Base-by-base conservation (phyloP, 2,329 filamentous ascomycete genomes). In the Fusarium odoratissimum region DNA sequence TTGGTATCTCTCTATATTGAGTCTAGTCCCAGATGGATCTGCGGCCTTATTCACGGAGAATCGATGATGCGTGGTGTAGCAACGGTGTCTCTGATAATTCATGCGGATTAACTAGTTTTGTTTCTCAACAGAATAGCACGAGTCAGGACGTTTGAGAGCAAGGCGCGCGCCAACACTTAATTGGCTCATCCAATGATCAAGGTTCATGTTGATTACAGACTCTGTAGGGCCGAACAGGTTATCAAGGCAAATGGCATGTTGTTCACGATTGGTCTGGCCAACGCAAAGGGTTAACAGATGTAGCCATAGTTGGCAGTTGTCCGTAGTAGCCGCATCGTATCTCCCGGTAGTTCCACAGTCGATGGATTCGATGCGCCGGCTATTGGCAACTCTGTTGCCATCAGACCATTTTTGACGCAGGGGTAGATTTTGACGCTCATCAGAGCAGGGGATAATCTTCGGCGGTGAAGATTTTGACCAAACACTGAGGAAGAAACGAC, bases 381-480 rank as follows among this genome's bases (percentile, higher is more conserved):
- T 71, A 73, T 57, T 66, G 70, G 68, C 68, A 72, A 67, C 59
- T 60, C 35, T 46, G 56, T 67, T 59, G 48, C 71, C 63, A 75
- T 75, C 73, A 75, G 73, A 58, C 73, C 73, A 75, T 75, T 71
- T 64, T 51, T 51, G 51, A 71, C 51, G 73, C 73, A 75, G 72
- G 72, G 73, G 72, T 71, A 69, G 41, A 44, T 72, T 37, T 61
- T 46, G 55, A 71, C 56, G 62, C 58, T 69, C 59, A 46, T 49
- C 55, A 49, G 41, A 48, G 55, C 55, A 60, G 67, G 58, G 60
- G 71, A 63, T 58, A 57, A 66, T 68, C 60, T 68, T 68, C 44
- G 45, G 67, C 71, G 71, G 71, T 67, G 58, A 66, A 71, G 56
- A 65, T 49, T 52, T 52, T 30, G 56, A 37, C 54, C 38, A 52